phyloP scores from a whole-genome alignment of 1,139 yeast species.

The Yamadazyma friedrichii region DNA sequence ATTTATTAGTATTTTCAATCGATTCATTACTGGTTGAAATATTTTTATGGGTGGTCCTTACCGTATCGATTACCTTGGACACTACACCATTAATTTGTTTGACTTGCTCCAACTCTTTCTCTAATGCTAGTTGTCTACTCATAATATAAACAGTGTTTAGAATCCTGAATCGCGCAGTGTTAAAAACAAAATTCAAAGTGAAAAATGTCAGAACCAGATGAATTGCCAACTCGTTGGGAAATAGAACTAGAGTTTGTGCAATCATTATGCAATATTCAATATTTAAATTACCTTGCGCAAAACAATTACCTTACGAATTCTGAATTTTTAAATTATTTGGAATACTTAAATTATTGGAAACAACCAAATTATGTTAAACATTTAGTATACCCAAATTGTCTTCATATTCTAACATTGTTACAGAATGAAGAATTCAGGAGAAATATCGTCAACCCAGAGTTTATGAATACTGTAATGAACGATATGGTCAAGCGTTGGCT shows the following conservation, averaged over 20 bases:
- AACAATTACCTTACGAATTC: conserved; percentile 63
- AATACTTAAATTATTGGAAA: conserved; percentile 75
- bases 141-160: conserved; percentile 4
- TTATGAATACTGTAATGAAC: conserved; percentile 60
- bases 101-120: conserved; percentile 37
- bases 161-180: background rate
- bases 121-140: conserved; percentile 33
- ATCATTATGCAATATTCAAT: conserved; percentile 76
- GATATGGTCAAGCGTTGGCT: conserved; percentile 71
- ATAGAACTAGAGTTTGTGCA: conserved; percentile 82
- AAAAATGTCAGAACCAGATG: conserved; percentile 10
- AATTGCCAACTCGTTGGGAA: conserved; percentile 74
- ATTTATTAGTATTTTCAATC: conserved; percentile 33
- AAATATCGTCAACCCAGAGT: conserved; percentile 55
- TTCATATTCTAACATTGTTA: conserved; percentile 61
- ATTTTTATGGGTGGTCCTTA: conserved; percentile 27
- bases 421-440: conserved; percentile 56
- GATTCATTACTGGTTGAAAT: conserved; percentile 32
- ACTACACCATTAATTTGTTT: conserved; percentile 31
- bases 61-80: conserved; percentile 26
- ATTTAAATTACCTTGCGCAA: conserved; percentile 72
- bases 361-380: conserved; percentile 63
- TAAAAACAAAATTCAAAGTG: too few relatives aligned
- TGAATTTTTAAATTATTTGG: conserved; percentile 60
- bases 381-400: conserved; percentile 71